Evolutionary conservation across 805 yeast genomes (phyloP), one percentile per base, ranked within the genome.

Genomic region (Saturnispora halmiae): DNA sequence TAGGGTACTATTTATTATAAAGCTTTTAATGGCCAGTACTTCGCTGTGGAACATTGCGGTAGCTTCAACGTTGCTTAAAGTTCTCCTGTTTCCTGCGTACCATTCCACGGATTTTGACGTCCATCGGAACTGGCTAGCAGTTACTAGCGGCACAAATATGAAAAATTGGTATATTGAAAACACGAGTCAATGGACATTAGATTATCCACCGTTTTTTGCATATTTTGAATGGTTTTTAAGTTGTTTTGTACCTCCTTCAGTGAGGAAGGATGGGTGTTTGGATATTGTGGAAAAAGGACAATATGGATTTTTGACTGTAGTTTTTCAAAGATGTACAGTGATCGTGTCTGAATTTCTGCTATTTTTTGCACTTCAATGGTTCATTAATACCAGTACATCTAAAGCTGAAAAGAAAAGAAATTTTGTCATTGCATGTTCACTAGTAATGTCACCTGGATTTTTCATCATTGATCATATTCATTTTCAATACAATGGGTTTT

Each of bases 161-260:
- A 62, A 63, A 13, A 58, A 81, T 41, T 92, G 99, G 99, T 92
- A 92, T 56, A 57, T 69, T 31, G 95, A 92, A 48, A 60, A 67
- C 35, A 76, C 85, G 0, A 73, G 76, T 34, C 87, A 82, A 55
- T 92, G 97, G 96, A 92, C 97, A 0, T 64, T 92, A 31, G 98
- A 92, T 59, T 92, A 90, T 61, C 98, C 99, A 9, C 99, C 99
- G 0, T 84, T 87, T 53, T 92, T 92, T 61, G 98, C 98, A 0
- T 88, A 86, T 60, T 90, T 92, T 51, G 98, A 92, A 59, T 86
- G 87, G 83, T 16, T 70, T 3, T 57, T 92, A 36, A 69, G 94
- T 0, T 79, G 69, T 38, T 69, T 83, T 41, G 90, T 82, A 1
- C 95, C 95, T 0, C 37, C 51, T 2, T 22, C 55, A 0, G 94